Evolutionary conservation across 345 rosid species (phyloP).

Genomic region (Salix exigua): DNA sequence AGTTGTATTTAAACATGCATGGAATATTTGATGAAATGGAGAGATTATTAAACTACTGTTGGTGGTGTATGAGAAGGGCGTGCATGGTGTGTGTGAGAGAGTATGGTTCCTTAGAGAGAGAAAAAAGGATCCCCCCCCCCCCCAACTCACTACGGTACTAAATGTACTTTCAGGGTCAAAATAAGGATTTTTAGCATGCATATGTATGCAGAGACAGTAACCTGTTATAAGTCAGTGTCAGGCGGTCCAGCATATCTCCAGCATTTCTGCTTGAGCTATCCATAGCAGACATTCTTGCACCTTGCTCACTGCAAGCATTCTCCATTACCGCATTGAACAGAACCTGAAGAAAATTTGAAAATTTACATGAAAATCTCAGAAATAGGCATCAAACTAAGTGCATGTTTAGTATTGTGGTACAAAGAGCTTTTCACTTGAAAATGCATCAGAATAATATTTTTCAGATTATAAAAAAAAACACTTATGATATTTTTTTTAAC

Average conservation of each 20-base stretch:
- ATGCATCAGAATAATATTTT: no score
- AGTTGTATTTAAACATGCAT: no score
- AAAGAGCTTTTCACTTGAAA: no score
- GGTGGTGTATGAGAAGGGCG: no score
- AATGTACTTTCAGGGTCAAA: not conserved
- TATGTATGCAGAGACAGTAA: constrained; percentile 19
- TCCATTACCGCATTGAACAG: constrained; percentile 92
- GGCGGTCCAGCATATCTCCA: constrained; percentile 95
- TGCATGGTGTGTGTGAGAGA: no score
- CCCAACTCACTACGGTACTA: not conserved
- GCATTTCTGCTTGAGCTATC: constrained; percentile 99
- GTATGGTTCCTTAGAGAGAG: no score
- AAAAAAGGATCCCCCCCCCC: not conserved
- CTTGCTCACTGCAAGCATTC: constrained; percentile 46
- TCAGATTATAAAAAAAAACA: no score
- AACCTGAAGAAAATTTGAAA: constrained; percentile 39
- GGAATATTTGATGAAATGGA: no score
- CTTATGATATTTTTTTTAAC: no score
- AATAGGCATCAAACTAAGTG: not conserved
- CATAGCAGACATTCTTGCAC: constrained; percentile 55
- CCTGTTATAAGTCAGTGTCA: constrained; percentile 45
- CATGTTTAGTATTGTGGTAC: no score
- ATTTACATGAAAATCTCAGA: not conserved
- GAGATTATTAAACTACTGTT: no score
- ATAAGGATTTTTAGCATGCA: not conserved